A percentile compares a stretch with the other conserved stretches of the same genome.
phyloP scores from a whole-genome alignment of 257 asterid species.

The Capsicum baccatum region DNA sequence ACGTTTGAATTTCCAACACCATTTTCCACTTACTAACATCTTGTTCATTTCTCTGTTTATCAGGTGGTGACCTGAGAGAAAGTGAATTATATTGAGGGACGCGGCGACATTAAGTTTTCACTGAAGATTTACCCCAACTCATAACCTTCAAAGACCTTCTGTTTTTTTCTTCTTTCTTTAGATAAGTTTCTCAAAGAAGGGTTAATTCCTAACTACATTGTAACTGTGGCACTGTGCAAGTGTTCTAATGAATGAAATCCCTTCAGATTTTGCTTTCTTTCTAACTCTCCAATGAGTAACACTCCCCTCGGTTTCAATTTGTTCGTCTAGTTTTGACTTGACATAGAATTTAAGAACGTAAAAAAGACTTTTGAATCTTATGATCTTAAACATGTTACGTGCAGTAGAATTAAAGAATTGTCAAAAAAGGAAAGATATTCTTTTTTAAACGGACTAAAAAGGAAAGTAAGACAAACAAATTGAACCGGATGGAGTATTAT shows the following conservation, averaged over 20 bases:
- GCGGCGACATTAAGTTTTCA: neutral
- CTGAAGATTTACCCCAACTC: neutral
- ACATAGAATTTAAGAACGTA: neutral
- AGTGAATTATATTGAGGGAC: slow-evolving; percentile 24
- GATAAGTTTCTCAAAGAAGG: slow-evolving; percentile 33
- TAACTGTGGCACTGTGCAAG: slow-evolving; percentile 15
- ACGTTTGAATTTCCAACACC: neutral
- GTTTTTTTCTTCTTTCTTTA: neutral
- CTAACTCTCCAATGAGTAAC: neutral
- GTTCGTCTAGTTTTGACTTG: too few relatives aligned
- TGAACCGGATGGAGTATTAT: too few relatives aligned
- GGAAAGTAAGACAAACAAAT: too few relatives aligned
- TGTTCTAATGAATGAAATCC: slow-evolving; percentile 33
- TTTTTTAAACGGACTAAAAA: too few relatives aligned
- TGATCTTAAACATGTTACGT: too few relatives aligned
- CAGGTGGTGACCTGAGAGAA: slow-evolving; percentile 29
- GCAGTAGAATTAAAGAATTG: too few relatives aligned
- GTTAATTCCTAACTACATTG: slow-evolving; percentile 30
- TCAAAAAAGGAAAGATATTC: too few relatives aligned
- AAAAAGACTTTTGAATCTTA: neutral
- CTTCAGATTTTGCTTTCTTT: slow-evolving; percentile 24
- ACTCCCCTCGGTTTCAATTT: too few relatives aligned
- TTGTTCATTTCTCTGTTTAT: neutral
- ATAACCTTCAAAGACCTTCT: neutral
- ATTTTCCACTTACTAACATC: slow-evolving; percentile 11